Evolutionary conservation across 2,329 filamentous ascomycete species (phyloP).

Genomic region (Coniochaeta sp.): DNA sequence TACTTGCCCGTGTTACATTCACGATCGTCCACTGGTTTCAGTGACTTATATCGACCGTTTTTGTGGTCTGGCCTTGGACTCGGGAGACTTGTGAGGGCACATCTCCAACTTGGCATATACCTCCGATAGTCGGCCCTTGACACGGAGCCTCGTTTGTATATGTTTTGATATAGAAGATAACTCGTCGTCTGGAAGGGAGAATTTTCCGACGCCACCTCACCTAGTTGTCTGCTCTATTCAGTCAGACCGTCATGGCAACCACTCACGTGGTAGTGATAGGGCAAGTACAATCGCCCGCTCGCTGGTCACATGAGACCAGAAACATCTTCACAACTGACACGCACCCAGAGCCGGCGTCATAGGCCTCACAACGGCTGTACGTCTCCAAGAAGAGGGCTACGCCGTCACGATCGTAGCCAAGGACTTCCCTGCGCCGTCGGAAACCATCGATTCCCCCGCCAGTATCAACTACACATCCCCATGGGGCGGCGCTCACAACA

Average conservation of each 20-base stretch:
- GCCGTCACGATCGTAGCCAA: conserved; percentile 35
- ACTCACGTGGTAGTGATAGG: conserved; percentile 6
- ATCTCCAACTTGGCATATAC: neutral
- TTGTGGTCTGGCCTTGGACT: too few relatives aligned
- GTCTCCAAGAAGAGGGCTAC: conserved; percentile 32
- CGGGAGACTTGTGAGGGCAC: too few relatives aligned
- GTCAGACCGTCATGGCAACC: neutral
- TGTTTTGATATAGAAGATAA: too few relatives aligned
- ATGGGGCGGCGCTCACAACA: conserved; percentile 50
- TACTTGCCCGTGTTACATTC: too few relatives aligned
- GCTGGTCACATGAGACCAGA: neutral
- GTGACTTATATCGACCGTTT: too few relatives aligned
- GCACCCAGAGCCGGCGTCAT: conserved; percentile 42
- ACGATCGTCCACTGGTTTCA: too few relatives aligned
- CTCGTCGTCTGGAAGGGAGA: too few relatives aligned
- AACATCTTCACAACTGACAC: neutral
- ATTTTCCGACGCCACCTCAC: too few relatives aligned
- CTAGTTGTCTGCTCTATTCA: too few relatives aligned
- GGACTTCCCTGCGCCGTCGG: conserved; percentile 39
- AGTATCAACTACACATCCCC: conserved; percentile 47
- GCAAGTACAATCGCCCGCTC: conserved; percentile 1
- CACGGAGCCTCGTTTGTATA: too few relatives aligned
- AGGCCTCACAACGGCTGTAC: conserved; percentile 40
- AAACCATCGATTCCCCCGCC: conserved; percentile 29
- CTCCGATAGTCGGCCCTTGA: neutral